Evolutionary conservation across 768 basidiomycete genomes (phyloP), one percentile per base, ranked within the genome.

Genomic region (Gloeopeniophorella convolvens): DNA sequence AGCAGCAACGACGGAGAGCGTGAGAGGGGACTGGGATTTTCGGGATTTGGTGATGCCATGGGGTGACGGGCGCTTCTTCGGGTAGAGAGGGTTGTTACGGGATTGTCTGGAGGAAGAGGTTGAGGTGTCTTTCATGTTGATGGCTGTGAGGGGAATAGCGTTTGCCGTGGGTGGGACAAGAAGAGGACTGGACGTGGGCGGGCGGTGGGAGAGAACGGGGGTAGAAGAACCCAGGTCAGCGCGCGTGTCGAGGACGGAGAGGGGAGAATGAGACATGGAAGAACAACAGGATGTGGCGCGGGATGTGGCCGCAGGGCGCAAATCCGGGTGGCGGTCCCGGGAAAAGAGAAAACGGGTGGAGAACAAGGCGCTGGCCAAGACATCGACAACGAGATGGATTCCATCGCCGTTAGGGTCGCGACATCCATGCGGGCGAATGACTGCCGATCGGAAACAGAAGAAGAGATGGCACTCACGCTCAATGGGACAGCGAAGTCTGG

Each of bases 51-150:
- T 75, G 56, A 91, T 71, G 63, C 88, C 87, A 69, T 85, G 70
- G 34, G 86, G 87, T 18, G 88, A 89, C 16, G 89, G 89, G 50
- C 85, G 85, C 68, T 85, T 90, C 82, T 83, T 89, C 42, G 84
- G 83, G 62, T 91, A 91, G 59, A 82, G 73, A 46, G 77, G 68
- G 56, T 78, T 76, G 61, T 74, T 75, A 65, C 84, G 77, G 56
- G 81, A 74, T 62, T 76, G 74, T 59, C 75, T 78, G 66, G 72
- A 79, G 23, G 77, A 73, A 60, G n/a, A n/a, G n/a, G 79, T 68
- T 27, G 83, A 78, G 55, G 77, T 70, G 72, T 89, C 87, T 75
- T 90, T 90, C 89, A 90, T 90, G 68, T 73, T 73, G 73, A 59
- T 49, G 59, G 55, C 39, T 6, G 59, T 54, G 54, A 58, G 53